Conservation (phyloP, 2,329 filamentous ascomycete genomes). For the Xylariaceae sp. region DNA sequence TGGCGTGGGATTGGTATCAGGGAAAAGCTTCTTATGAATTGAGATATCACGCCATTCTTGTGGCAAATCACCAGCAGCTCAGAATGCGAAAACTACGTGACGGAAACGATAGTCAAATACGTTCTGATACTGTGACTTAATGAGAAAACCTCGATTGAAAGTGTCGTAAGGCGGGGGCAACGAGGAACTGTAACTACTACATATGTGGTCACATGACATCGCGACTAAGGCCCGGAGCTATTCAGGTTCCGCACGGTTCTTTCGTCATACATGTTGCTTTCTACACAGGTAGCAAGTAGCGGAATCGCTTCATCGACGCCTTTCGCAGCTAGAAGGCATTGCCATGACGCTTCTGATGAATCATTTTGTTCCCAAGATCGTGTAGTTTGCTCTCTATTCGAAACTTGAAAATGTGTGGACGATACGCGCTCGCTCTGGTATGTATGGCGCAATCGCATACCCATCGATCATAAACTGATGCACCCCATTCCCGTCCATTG, state of each 20-base stretch:
- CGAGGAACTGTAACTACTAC: too few relatives aligned
- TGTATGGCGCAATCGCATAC: slow-evolving; percentile 24
- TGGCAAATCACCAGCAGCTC: slow-evolving; percentile 15
- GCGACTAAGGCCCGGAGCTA: slow-evolving; percentile 18
- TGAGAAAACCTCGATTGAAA: not conserved
- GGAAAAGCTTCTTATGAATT: slow-evolving; percentile 34
- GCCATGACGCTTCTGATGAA: not conserved
- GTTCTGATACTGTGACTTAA: not conserved
- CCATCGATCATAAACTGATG: slow-evolving; percentile 7
- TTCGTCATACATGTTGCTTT: slow-evolving; percentile 20
- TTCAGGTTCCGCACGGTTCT: slow-evolving; percentile 3
- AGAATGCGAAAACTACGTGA: slow-evolving; percentile 16
- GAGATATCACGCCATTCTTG: slow-evolving; percentile 29
- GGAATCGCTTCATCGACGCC: not conserved
- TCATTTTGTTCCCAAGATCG: not conserved
- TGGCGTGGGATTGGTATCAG: slow-evolving; percentile 44
- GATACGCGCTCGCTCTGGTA: slow-evolving; percentile 60
- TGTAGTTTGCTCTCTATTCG: not conserved
- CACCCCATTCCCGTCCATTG: not conserved
- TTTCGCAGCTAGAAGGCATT: not conserved
- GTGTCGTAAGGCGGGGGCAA: not conserved
- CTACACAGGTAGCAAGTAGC: not conserved
- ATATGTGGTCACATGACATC: slow-evolving; percentile 25
- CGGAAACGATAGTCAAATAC: slow-evolving; percentile 2
- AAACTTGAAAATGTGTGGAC: slow-evolving; percentile 53